Evolutionary conservation across 2,329 filamentous ascomycete genomes (phyloP), one percentile per base, ranked within the genome.

Genomic region (Botrytis squamosa): DNA sequence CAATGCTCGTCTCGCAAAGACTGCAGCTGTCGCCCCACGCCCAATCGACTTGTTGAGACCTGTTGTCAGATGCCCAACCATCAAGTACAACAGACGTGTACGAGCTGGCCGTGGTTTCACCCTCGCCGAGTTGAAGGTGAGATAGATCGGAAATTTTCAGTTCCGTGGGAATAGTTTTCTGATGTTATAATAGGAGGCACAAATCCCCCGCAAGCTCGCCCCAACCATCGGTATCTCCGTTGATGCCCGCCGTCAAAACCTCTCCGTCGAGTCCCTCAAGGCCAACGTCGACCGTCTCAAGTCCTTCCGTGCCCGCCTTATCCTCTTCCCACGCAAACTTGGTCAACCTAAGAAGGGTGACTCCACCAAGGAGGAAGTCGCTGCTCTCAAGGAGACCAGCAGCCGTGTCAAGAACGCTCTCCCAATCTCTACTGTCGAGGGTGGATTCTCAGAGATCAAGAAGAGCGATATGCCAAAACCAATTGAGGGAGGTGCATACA

Each of bases 61-160:
- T 80, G 88, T 98, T 86, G 95, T 99, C 82, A 93, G 95, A 88
- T 98, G 95, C 92, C 95, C 96, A 84, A 95, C 93, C 82, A 87
- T 98, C 89, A 97, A 97, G 90, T 97, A 99, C 91, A 99, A 99
- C 93, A 95, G 96, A 85, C 94, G 94, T 85, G 93, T 97, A 84
- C 92, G 96, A 85, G 91, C 94, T 84, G 96, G 96, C 86, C 94
- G 96, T 89, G 96, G 96, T 85, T 99, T 99, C 92, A 94, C 95
- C 82, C 89, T 98, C 80, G 89, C 91, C 87, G 96, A 99, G 91
- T 90, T 99, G 85, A 99, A 99, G 95, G 95, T 98, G 92, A 79
- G 85, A 72, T 63, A 59, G 73, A 62, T 73, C 52, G 73, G 66
- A 71, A 33, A 25, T 42, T 44, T 55, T 60, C 14, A 25, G 67